Percentiles rank a stretch among this genome's conserved stretches.
Conservation (phyloP, 805 yeast species). For the Pichia manshurica region DNA sequence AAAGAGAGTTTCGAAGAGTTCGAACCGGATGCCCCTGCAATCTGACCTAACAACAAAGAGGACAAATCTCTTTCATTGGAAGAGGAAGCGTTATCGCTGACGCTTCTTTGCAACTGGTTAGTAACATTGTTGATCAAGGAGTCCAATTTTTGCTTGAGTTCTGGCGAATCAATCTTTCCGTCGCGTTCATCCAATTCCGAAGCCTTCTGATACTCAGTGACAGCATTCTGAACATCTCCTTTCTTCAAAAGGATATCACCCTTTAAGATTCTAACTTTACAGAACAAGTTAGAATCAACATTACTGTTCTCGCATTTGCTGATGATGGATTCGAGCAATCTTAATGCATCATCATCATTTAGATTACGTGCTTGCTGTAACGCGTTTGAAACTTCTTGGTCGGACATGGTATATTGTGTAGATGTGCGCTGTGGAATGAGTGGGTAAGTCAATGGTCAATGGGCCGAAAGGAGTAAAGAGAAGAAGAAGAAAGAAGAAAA, state of each 20-base stretch:
- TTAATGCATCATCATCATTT: slow-evolving; percentile 11
- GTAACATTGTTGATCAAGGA: slow-evolving; percentile 21
- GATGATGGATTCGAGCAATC: slow-evolving; percentile 1
- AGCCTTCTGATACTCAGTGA: slow-evolving; percentile 26
- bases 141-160: slow-evolving; percentile 26
- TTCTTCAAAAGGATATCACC: slow-evolving; percentile 26
- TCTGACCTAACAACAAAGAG: slow-evolving; percentile 24
- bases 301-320: slow-evolving; percentile 15
- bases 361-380: slow-evolving; percentile 18
- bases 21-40: slow-evolving; percentile 24
- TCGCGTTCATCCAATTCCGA: slow-evolving; percentile 30
- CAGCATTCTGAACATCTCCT: slow-evolving; percentile 24
- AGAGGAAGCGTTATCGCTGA: slow-evolving; percentile 19
- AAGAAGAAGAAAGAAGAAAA: no score
- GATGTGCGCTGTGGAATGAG: no score
- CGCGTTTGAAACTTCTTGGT: slow-evolving; percentile 18
- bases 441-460: no score
- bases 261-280: slow-evolving; percentile 29
- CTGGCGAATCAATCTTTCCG: slow-evolving; percentile 29
- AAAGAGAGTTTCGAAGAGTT: slow-evolving; percentile 25
- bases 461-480: no score
- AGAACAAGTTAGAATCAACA: slow-evolving; percentile 25
- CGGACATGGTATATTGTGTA: slow-evolving; percentile 2
- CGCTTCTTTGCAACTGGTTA: slow-evolving; percentile 19
- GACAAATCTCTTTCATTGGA: slow-evolving; percentile 28